These are phyloP conservation scores for Phaeodactylum tricornutum DNA, from an alignment of 108 stramenopile genomes.

Conservation along the genomic window DNA sequence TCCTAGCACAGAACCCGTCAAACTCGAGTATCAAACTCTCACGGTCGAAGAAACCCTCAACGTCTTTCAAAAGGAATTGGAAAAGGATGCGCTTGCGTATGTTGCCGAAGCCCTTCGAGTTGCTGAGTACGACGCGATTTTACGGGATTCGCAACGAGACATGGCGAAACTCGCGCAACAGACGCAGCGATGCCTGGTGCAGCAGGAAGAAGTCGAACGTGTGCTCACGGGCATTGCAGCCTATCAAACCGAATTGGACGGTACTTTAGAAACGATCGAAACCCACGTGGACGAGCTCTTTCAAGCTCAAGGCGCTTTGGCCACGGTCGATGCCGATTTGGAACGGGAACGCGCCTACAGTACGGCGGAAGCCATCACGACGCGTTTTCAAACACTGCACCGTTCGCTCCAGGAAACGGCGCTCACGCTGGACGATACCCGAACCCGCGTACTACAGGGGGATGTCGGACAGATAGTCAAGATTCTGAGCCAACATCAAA, in stretches of 20 bases:
- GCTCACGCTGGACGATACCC: conserved; percentile 34
- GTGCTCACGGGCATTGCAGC: conserved; percentile 40
- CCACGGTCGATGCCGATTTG: conserved; percentile 56
- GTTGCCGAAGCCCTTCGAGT: conserved; percentile 68
- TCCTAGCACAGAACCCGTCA: conserved; percentile 28
- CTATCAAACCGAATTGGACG: conserved; percentile 52
- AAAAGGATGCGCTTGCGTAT: conserved; percentile 54
- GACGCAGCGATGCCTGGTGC: conserved; percentile 42
- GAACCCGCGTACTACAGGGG: conserved; percentile 27
- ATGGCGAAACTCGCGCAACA: conserved; percentile 38
- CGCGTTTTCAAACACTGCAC: conserved; percentile 27
- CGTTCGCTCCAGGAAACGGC: conserved; percentile 32
- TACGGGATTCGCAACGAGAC: conserved; percentile 62
- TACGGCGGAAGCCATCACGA: conserved; percentile 39
- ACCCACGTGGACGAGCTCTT: conserved; percentile 65
- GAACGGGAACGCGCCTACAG: conserved; percentile 63
- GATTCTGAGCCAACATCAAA: conserved; percentile 66
- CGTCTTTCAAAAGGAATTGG: conserved; percentile 63
- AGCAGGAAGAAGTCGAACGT: conserved; percentile 56
- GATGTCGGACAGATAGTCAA: conserved; percentile 40
- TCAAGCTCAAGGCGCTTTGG: conserved; percentile 35
- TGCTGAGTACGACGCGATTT: conserved; percentile 59
- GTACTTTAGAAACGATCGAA: conserved; percentile 45
- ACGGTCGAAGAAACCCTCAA: conserved; percentile 82
- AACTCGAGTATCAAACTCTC: conserved; percentile 66